Conservation (phyloP, 202 grass and related monocot genomes). For the Musa balbisiana region DNA sequence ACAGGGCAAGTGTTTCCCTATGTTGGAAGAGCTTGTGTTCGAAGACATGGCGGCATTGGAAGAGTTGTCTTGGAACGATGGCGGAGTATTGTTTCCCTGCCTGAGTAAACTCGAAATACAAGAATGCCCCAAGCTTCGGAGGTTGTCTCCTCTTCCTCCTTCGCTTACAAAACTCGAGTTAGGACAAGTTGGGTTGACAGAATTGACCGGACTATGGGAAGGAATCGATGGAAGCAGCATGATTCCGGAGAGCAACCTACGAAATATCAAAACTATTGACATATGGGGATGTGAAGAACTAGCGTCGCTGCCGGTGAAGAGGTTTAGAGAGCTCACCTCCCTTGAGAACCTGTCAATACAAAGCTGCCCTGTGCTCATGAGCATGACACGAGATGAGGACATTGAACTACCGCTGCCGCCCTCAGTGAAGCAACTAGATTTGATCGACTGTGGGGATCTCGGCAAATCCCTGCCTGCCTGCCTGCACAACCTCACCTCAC, state of each 20-base stretch:
- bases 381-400: background rate
- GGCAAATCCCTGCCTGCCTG: background rate
- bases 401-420: background rate
- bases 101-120: conserved; percentile 21
- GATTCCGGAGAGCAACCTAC: background rate
- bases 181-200: conserved; percentile 12
- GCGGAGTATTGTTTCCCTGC: conserved; percentile 3
- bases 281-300: background rate
- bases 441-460: background rate
- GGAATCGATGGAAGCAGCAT: conserved; percentile 1
- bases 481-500: background rate
- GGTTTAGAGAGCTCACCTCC: background rate
- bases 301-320: background rate
- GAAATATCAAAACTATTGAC: background rate
- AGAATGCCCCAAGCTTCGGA: conserved; percentile 22
- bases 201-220: conserved; percentile 12
- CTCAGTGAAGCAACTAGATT: conserved; percentile 18
- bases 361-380: background rate
- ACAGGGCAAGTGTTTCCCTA: background rate
- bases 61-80: background rate
- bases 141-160: conserved; percentile 23
- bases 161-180: conserved; percentile 9
- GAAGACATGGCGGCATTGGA: background rate
- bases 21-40: background rate
- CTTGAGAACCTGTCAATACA: background rate